Percentiles rank a stretch among this genome's conserved stretches.
Conservation (phyloP, 495 filamentous ascomycete genomes). For the Penicillium pulvis region DNA sequence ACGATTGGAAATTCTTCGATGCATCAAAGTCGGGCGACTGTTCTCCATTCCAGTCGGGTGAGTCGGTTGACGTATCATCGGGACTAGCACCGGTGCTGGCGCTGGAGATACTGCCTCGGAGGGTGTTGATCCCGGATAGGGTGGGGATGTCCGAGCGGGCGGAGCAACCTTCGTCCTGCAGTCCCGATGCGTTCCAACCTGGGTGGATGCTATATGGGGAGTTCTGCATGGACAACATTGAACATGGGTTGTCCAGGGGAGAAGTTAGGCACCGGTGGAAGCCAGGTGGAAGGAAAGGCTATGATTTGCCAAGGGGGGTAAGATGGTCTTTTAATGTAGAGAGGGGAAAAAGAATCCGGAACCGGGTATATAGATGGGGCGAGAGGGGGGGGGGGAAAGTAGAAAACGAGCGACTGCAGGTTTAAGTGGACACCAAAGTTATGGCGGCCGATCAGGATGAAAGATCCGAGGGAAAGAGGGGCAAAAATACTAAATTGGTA, state of each 20-base stretch:
- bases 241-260: slow-evolving; percentile 14
- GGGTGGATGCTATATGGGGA: slow-evolving; percentile 24
- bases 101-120: slow-evolving; percentile 37
- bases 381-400: slow-evolving; percentile 2
- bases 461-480: not conserved
- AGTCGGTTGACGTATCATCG: slow-evolving; percentile 42
- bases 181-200: slow-evolving; percentile 20
- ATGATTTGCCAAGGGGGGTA: slow-evolving; percentile 5
- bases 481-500: not conserved
- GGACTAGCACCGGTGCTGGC: slow-evolving; percentile 40
- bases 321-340: not conserved
- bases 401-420: slow-evolving; percentile 2
- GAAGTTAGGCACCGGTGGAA: not conserved
- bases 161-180: slow-evolving; percentile 16
- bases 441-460: not conserved
- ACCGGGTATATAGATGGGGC: slow-evolving; percentile 13
- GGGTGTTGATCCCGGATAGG: slow-evolving; percentile 28
- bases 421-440: not conserved
- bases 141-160: slow-evolving; percentile 27
- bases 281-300: slow-evolving; percentile 2
- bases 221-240: slow-evolving; percentile 53
- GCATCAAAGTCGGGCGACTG: slow-evolving; percentile 31
- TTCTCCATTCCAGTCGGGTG: slow-evolving; percentile 38
- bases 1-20: slow-evolving; percentile 1
- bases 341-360: not conserved